Percentiles rank a stretch among this genome's conserved stretches.
phyloP scores from a whole-genome alignment of 2,329 filamentous ascomycete species.

The Tothia fuscella region DNA sequence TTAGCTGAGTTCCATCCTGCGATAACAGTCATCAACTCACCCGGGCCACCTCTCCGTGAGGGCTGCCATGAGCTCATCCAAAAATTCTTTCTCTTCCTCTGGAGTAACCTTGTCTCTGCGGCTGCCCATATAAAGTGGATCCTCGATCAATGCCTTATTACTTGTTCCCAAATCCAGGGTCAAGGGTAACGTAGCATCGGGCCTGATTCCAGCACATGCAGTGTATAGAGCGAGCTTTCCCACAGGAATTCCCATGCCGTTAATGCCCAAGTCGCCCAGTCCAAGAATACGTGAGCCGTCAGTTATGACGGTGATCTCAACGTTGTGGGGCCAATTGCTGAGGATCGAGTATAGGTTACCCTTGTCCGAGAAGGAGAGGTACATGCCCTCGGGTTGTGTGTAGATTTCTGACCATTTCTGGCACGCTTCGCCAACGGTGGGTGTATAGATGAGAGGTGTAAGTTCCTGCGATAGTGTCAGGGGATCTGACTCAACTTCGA shows the following conservation, averaged over 20 bases:
- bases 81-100: conserved; percentile 74
- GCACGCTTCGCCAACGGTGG: conserved; percentile 91
- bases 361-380: conserved; percentile 89
- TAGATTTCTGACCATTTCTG: conserved; percentile 93
- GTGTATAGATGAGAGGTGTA: conserved; percentile 77
- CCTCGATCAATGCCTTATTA: conserved; percentile 54
- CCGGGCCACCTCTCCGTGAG: conserved; percentile 64
- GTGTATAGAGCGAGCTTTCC: conserved; percentile 95
- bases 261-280: conserved; percentile 88
- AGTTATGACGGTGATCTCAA: conserved; percentile 93
- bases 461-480: conserved; percentile 42
- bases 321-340: conserved; percentile 85
- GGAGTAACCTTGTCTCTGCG: conserved; percentile 68
- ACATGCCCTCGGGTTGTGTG: conserved; percentile 86
- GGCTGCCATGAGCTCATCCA: conserved; percentile 96
- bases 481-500: not conserved
- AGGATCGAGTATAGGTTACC: conserved; percentile 83
- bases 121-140: conserved; percentile 85
- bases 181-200: conserved; percentile 52
- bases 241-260: conserved; percentile 95
- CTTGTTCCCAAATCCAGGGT: conserved; percentile 51
- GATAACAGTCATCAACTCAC: conserved; percentile 28
- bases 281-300: conserved; percentile 90
- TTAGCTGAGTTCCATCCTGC: conserved; percentile 17
- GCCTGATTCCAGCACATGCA: conserved; percentile 86